Evolutionary conservation across 768 basidiomycete genomes (phyloP), one percentile per base, ranked within the genome.

Genomic region (Baorangia bicolor): DNA sequence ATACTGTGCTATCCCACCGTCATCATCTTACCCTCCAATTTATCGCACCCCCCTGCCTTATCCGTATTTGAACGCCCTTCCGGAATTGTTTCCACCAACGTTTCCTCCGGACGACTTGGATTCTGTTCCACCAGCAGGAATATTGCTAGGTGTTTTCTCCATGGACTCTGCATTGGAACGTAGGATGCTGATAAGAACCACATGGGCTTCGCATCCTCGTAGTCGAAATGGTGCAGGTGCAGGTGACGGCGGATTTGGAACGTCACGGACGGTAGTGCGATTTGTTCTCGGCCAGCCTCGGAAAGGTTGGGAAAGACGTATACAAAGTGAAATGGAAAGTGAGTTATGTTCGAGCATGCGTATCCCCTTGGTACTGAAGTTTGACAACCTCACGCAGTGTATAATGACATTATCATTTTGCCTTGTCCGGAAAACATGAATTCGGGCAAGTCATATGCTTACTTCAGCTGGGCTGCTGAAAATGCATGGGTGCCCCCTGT

Each of bases 371-470:
- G 13, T 43, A 59, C 42, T 43, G 10, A 25, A 12, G 49, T 38
- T 64, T 49, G 51, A 35, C 25, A 49, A 53, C 6, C 7, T 41
- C 40, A 2, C n/a, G 34, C 67, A 93, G 91, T 82, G 69, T 92
- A 86, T 70, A 89, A 92, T 65, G 93, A 94, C 69, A 88, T 95
- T 55, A 76, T 94, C 59, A 79, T 95, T 45, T 79, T 97, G 41
- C 90, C 92, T 27, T 85, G 87, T 41, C 66, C 82, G 11, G 96
- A 98, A 75, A 97, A 98, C 72, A 98, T 98, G 96, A 98, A 98
- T 72, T 76, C 81, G 45, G 96, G 96, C 53, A 98, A 98, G 73
- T 90, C 91, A 5, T 80, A 96, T 67, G 83, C 88, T 2, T 98
- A 87, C 75, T 98, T 94, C 77, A 83, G 84, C 14, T 98, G 96